Percentiles rank a stretch among this genome's conserved stretches.
Conservation (phyloP, 495 filamentous ascomycete genomes). For the Thozetella sp. region DNA sequence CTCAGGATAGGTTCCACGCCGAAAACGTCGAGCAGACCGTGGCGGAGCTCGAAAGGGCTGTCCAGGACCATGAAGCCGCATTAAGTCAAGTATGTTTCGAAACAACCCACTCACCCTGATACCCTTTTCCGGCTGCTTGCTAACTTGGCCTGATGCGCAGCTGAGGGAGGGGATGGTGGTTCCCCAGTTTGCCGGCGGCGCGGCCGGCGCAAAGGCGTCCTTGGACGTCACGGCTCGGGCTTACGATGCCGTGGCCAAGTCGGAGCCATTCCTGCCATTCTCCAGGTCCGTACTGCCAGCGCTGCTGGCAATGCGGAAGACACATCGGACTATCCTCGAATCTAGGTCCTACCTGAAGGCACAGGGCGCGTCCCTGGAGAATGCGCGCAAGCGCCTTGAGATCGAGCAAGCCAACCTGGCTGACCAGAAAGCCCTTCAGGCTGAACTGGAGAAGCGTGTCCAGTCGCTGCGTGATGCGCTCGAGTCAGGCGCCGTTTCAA, state of each 20-base stretch:
- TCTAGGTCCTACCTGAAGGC: conserved; percentile 60
- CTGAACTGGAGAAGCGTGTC: conserved; percentile 42
- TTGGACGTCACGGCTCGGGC: conserved; percentile 62
- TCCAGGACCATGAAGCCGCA: conserved; percentile 1
- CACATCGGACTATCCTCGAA: conserved; percentile 62
- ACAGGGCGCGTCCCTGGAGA: conserved; percentile 54
- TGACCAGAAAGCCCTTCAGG: conserved; percentile 66
- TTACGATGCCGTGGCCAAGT: conserved; percentile 61
- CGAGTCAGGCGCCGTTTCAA: conserved; percentile 57
- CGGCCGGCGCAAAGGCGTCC: conserved; percentile 31
- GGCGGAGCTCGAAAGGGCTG: background rate
- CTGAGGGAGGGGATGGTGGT: background rate
- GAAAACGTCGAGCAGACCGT: background rate
- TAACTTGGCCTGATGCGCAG: background rate
- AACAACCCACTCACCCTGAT: background rate
- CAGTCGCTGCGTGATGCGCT: conserved; percentile 52
- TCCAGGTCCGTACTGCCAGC: conserved; percentile 69
- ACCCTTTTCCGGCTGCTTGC: background rate
- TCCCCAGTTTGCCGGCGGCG: conserved; percentile 13
- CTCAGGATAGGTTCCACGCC: conserved; percentile 1
- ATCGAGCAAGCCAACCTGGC: conserved; percentile 60
- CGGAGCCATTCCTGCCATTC: conserved; percentile 64
- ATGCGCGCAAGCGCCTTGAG: conserved; percentile 54
- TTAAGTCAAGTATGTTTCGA: conserved; percentile 1
- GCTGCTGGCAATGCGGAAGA: conserved; percentile 69